These are phyloP conservation scores for Plantago ovata DNA, from an alignment of 257 asterid species.

Conservation along the genomic window DNA sequence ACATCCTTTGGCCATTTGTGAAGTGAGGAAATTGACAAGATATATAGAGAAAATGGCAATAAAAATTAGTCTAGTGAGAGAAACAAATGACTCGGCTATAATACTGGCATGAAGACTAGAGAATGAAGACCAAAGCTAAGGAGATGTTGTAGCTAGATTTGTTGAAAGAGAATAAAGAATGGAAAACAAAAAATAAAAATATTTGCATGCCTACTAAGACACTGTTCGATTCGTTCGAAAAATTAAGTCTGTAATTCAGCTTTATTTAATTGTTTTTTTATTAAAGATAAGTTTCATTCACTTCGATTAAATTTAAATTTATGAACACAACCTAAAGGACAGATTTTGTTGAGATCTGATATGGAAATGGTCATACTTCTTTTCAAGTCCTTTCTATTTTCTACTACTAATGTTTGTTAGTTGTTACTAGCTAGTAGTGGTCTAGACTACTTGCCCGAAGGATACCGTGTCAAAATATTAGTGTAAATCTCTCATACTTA, in stretches of 20 bases:
- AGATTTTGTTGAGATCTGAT: neutral
- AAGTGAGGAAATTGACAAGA: slow-evolving; percentile 24
- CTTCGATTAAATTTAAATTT: no score
- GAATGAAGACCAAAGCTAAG: slow-evolving; percentile 39
- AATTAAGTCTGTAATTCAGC: no score
- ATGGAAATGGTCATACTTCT: slow-evolving; percentile 8
- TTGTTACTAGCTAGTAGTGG: no score
- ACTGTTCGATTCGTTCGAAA: no score
- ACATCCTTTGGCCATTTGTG: slow-evolving; percentile 72
- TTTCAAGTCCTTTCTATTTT: slow-evolving; percentile 7
- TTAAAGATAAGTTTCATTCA: no score
- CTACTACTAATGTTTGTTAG: neutral
- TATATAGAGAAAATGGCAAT: slow-evolving; percentile 27
- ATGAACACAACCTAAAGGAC: no score
- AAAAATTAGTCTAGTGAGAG: slow-evolving; percentile 22
- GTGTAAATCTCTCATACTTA: no score
- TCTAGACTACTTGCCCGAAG: neutral
- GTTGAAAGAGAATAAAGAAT: neutral
- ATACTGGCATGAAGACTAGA: slow-evolving; percentile 50
- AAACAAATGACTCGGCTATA: slow-evolving; percentile 69
- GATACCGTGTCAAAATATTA: neutral
- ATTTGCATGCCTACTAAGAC: no score
- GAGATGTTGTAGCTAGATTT: slow-evolving; percentile 8
- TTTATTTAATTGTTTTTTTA: no score
- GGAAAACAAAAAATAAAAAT: no score